Base-by-base conservation (phyloP, 2,329 filamentous ascomycete genomes). In the Pseudocercospora vitis region DNA sequence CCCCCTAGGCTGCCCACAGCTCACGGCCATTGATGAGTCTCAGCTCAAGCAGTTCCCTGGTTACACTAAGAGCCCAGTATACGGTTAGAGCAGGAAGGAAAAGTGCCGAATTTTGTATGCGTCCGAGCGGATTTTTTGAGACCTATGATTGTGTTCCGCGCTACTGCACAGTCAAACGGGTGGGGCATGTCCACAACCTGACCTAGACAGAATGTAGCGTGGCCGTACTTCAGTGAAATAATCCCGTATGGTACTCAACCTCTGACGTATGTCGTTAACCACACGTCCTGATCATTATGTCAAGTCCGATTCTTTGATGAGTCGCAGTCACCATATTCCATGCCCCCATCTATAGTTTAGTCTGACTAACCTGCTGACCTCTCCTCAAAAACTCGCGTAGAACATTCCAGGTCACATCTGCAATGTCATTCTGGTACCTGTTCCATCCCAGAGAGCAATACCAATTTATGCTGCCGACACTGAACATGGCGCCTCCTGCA, bases 11-110 rank as follows among this genome's bases (percentile, higher is more conserved):
- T 69, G 67, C 37, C 65, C 65, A 12, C 52, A 64, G 52, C 50
- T 69, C 6, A 52, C 56, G 16, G 57, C 51, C 26, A 61, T 68
- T 39, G 65, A 68, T 39, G 50, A 64, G 33, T 44, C 48, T 4
- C 66, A 65, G 53, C 57, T 68, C 31, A 48, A 60, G 24, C 51
- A 64, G 32, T 68, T 62, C 57, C 65, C 66, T 8, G 67, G 66
- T 7, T 68, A 64, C 40, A 48, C 48, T 11, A 51, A 63, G 46
- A 49, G 52, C 23, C 57, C 55, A 6, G 58, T 60, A 7, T 60
- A 60, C 40, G 48, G 45, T 18, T 53, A 53, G 35, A 28, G 7
- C 8, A 35, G 26, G 52, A 46, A 18, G 21, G 26, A 48, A 33
- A 33, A 48, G 16, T 33, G 33, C 3, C 7, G 4, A n/a, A 18